Conservation (phyloP, 1,284 basidiomycete species). For the Malassezia slooffiae region DNA sequence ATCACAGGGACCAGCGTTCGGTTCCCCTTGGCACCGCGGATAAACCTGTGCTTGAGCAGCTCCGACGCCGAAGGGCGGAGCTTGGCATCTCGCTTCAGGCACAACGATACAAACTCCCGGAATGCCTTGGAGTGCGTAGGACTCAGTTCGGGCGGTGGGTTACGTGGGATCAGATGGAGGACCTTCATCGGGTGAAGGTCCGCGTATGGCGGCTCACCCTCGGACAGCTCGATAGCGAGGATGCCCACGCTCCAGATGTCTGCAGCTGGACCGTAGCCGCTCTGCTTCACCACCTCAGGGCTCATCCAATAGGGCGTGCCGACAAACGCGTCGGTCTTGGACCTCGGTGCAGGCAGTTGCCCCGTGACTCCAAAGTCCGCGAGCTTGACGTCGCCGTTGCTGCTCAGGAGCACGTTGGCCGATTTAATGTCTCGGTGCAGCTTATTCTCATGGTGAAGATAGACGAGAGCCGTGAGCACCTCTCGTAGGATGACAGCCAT, state of each 20-base stretch:
- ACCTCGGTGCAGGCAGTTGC: constrained; percentile 78
- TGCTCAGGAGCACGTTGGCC: constrained; percentile 85
- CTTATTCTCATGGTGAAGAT: constrained; percentile 89
- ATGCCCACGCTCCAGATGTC: constrained; percentile 66
- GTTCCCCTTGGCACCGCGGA: constrained; percentile 86
- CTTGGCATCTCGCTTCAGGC: constrained; percentile 77
- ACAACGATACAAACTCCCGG: constrained; percentile 82
- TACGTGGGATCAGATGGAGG: constrained; percentile 94
- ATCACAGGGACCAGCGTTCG: too few species aligned
- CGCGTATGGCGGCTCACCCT: constrained; percentile 92
- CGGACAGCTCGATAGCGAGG: constrained; percentile 92
- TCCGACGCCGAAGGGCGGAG: constrained; percentile 88
- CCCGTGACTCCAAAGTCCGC: constrained; percentile 98
- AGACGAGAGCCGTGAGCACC: constrained; percentile 80
- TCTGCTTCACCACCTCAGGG: constrained; percentile 98
- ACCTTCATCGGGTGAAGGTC: constrained; percentile 98
- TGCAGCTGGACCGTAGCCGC: constrained; percentile 95
- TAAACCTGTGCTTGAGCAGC: constrained; percentile 88
- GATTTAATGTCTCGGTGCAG: constrained; percentile 98
- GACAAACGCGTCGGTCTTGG: constrained; percentile 92
- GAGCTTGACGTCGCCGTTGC: constrained; percentile 90
- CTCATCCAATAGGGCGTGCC: constrained; percentile 73
- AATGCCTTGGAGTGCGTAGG: constrained; percentile 80
- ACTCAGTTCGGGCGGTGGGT: constrained; percentile 80
- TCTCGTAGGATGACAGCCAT: constrained; percentile 94